These are phyloP conservation scores for Betula pendula DNA, from an alignment of 306 rosid genomes.

Conservation along the genomic window DNA sequence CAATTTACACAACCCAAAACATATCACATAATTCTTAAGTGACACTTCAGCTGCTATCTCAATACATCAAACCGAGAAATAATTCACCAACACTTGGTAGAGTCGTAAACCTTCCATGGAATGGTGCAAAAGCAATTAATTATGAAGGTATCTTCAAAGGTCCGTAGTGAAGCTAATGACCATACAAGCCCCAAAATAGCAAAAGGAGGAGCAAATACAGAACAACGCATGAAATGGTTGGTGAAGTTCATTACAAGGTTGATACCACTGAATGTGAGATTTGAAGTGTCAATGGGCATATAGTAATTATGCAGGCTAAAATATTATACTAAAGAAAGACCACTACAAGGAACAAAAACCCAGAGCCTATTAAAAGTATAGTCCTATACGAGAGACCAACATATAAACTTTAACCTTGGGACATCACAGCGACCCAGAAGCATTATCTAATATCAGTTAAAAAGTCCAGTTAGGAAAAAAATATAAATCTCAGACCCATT, in stretches of 20 bases:
- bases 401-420: conserved; percentile 38
- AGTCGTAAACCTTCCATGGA: background rate
- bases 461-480: conserved; percentile 24
- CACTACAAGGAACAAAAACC: conserved; percentile 10
- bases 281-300: conserved; percentile 1
- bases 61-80: background rate
- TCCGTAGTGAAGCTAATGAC: background rate
- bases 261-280: background rate
- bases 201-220: background rate
- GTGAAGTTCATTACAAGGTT: conserved; percentile 8
- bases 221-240: background rate
- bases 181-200: conserved; percentile 6
- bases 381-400: conserved; percentile 33
- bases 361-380: conserved; percentile 32
- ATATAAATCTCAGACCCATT: conserved; percentile 37
- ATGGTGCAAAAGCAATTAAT: background rate
- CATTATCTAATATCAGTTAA: conserved; percentile 40
- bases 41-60: background rate
- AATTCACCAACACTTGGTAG: background rate
- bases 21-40: conserved; percentile 12
- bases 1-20: background rate
- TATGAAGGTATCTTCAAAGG: background rate
- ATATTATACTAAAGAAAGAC: background rate
- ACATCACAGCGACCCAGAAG: conserved; percentile 41
- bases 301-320: background rate